Conservation (phyloP, 495 filamentous ascomycete species). For the Podospora fimiseda region DNA sequence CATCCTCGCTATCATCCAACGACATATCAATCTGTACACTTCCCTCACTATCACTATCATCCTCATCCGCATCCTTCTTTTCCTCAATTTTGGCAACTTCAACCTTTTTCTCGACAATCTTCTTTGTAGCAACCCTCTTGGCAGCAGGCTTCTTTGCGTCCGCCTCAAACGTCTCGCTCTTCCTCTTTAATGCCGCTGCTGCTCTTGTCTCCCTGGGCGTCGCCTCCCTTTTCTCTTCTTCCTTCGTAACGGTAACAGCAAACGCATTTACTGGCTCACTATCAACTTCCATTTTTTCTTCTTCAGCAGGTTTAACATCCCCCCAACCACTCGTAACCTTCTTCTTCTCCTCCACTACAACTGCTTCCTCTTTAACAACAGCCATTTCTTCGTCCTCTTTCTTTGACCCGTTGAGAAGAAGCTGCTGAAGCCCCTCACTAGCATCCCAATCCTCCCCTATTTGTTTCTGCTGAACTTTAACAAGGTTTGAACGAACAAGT, state of each 20-base stretch:
- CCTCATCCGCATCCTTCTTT: conserved; percentile 13
- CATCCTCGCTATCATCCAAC: conserved; percentile 22
- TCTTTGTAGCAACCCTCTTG: conserved; percentile 12
- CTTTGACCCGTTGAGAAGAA: neutral
- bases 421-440: conserved; percentile 7
- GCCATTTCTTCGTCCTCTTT: conserved; percentile 20
- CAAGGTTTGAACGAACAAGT: conserved; percentile 52
- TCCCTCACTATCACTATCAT: conserved; percentile 24
- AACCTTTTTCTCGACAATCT: conserved; percentile 1
- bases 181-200: conserved; percentile 36
- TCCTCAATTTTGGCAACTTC: conserved; percentile 3
- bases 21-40: conserved; percentile 28
- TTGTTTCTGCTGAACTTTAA: conserved; percentile 35
- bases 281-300: conserved; percentile 9
- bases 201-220: neutral
- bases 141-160: conserved; percentile 1
- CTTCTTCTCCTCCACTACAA: conserved; percentile 17
- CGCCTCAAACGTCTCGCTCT: conserved; percentile 26
- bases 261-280: conserved; percentile 12
- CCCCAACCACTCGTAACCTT: neutral
- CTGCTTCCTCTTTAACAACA: conserved; percentile 20
- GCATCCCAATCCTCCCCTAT: conserved; percentile 25
- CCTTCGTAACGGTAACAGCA: conserved; percentile 2
- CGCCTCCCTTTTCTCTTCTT: neutral
- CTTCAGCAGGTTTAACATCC: neutral